Conservation (phyloP, 1,284 basidiomycete species). For the Cryptococcus deneoformans region DNA sequence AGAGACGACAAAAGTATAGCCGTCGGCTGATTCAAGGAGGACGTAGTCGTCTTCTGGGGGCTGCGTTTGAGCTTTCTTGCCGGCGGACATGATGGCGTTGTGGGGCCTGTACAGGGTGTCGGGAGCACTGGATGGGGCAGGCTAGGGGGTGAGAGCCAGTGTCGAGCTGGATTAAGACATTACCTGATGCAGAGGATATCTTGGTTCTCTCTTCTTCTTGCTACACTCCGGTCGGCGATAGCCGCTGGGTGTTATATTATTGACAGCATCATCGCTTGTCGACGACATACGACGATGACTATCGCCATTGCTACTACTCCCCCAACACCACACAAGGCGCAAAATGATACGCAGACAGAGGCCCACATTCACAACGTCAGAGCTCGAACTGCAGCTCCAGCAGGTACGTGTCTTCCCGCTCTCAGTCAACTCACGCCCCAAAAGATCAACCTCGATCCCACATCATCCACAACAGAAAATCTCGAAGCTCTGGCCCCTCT, state of each 20-base stretch:
- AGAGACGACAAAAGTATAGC: conserved; percentile 46
- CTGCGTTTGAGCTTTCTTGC: not conserved
- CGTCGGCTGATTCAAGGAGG: conserved; percentile 45
- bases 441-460: conserved; percentile 46
- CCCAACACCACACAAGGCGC: conserved; percentile 1
- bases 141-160: not conserved
- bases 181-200: not conserved
- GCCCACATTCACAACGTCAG: conserved; percentile 46
- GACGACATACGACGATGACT: no score
- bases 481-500: conserved; percentile 89
- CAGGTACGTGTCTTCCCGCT: conserved; percentile 31
- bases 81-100: not conserved
- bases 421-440: not conserved
- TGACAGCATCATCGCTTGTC: not conserved
- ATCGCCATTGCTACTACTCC: not conserved
- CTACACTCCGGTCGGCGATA: not conserved
- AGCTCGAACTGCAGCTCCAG: conserved; percentile 49
- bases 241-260: not conserved
- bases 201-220: not conserved
- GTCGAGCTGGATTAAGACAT: not conserved
- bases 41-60: conserved; percentile 34
- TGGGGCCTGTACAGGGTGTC: not conserved
- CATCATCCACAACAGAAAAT: conserved; percentile 60
- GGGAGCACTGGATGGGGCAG: not conserved
- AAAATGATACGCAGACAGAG: conserved; percentile 40